Percentiles rank a stretch among this genome's conserved stretches.
These are phyloP conservation scores for Beauveria scarabaeidicola DNA, from an alignment of 2,329 filamentous ascomycete genomes.

Conservation along the genomic window DNA sequence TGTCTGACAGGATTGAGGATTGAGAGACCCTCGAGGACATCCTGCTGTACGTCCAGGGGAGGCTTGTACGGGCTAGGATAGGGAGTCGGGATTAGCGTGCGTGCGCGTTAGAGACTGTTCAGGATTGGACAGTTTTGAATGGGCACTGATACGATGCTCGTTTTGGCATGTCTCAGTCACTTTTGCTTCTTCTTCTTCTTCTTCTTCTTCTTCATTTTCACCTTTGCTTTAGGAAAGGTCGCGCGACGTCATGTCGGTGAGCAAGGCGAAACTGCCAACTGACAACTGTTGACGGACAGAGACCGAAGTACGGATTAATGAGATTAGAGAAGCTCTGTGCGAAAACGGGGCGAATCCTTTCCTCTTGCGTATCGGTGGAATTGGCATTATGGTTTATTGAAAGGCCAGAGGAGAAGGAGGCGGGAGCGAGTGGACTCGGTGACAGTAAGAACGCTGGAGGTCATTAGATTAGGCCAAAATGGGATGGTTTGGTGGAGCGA, in stretches of 20 bases:
- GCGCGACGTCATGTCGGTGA: background rate
- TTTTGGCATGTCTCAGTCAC: background rate
- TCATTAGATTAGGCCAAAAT: too few species aligned
- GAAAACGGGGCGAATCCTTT: background rate
- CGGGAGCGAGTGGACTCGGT: background rate
- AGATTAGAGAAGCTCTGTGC: background rate
- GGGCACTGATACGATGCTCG: background rate
- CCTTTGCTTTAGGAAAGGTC: too few species aligned
- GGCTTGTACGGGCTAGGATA: background rate
- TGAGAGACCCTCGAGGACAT: background rate
- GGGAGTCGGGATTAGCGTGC: background rate
- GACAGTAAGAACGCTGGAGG: background rate
- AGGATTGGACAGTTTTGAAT: background rate
- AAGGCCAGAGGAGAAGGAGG: background rate
- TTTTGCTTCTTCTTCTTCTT: background rate
- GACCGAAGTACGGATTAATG: background rate
- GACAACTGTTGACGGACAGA: background rate
- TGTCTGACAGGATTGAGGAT: too few species aligned
- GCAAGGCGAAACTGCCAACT: background rate
- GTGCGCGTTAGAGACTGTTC: background rate
- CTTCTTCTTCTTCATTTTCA: too few species aligned
- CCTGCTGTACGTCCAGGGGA: background rate
- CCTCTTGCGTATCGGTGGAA: background rate
- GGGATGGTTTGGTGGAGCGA: too few species aligned
- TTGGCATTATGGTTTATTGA: background rate